Evolutionary conservation across 2,329 filamentous ascomycete genomes (phyloP).

Genomic region (Lachnum nothofagi): DNA sequence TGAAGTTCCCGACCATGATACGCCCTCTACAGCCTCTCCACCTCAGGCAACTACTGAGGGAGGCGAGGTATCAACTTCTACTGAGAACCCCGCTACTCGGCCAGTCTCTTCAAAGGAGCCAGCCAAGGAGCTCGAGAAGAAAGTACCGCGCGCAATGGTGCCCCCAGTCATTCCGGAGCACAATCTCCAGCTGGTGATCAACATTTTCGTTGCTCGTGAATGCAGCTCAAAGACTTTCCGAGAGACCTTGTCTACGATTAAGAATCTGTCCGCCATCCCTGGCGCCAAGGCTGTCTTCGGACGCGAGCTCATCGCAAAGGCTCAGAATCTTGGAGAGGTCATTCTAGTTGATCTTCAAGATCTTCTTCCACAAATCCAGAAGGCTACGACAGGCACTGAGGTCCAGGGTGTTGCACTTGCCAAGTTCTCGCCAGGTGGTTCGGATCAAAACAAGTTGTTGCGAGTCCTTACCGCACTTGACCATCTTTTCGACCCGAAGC

Average conservation of each 20-base stretch:
- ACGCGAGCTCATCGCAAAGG: constrained; percentile 84
- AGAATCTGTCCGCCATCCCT: constrained; percentile 89
- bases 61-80: constrained; percentile 18
- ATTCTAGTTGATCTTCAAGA: constrained; percentile 82
- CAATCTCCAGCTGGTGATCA: constrained; percentile 90
- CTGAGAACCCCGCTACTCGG: constrained; percentile 21
- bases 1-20: constrained; percentile 6
- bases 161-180: constrained; percentile 82
- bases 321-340: constrained; percentile 74
- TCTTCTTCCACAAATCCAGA: constrained; percentile 78
- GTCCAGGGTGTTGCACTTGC: constrained; percentile 90
- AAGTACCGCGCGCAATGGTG: constrained; percentile 50
- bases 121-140: constrained; percentile 31
- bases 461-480: constrained; percentile 90
- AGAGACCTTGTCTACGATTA: constrained; percentile 96
- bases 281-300: constrained; percentile 87
- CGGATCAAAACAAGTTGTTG: constrained; percentile 92
- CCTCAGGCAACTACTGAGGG: constrained; percentile 11
- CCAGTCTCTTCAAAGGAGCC: constrained; percentile 22
- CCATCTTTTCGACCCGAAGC: constrained; percentile 86
- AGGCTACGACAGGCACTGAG: constrained; percentile 83
- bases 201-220: constrained; percentile 91
- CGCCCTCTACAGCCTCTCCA: constrained; percentile 10
- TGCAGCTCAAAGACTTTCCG: constrained; percentile 98
- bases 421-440: constrained; percentile 93